Evolutionary conservation across 257 asterid species (phyloP), one percentile per base, ranked within the genome.

Genomic region (Rauvolfia tetraphylla): DNA sequence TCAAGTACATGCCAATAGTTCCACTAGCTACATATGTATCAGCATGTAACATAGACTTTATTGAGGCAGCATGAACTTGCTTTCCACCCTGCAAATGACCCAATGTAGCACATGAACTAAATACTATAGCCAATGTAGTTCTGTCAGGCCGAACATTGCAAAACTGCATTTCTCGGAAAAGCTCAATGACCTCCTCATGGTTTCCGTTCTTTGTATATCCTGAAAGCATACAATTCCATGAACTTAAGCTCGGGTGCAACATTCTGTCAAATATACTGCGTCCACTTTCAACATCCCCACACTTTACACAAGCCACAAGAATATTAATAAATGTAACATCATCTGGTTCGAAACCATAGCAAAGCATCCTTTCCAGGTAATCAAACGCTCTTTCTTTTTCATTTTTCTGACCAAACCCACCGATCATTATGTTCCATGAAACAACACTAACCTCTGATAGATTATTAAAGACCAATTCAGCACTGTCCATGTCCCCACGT

Each of bases 401-500:
- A 74, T 73, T 72, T 42, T 68, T 75, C 80, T 84, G 89, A 65
- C 91, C 92, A 81, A 87, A 87, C 34, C 94, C 96, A 44, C 89
- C 88, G 18, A 92, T 86, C 97, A 92, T 92, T 58, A 91, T 85
- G 74, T 92, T 92, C 97, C 96, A 92, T 2, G 92, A 90, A 78
- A 90, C 91, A 53, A 87, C 86, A 78, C 86, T 90, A 61, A 85
- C 87, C 77, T 88, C 85, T 4, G 71, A 54, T 82, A 89, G 75
- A 65, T 73, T 80, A 63, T 83, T 68, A 82, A 91, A 87, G 75
- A 88, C 72, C 56, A 56, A 80, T 79, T 88, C 92, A n/a, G 97
- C 92, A 81, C 75, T 61, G 51, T 87, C 90, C 93, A 91, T 86
- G 56, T 75, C 76, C 48, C 90, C 92, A 12, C 74, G 79, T 71